Percentiles rank a stretch among this genome's conserved stretches.
Evolutionary conservation across 495 filamentous ascomycete species (phyloP).

Genomic region (Talaromyces stipitatus): DNA sequence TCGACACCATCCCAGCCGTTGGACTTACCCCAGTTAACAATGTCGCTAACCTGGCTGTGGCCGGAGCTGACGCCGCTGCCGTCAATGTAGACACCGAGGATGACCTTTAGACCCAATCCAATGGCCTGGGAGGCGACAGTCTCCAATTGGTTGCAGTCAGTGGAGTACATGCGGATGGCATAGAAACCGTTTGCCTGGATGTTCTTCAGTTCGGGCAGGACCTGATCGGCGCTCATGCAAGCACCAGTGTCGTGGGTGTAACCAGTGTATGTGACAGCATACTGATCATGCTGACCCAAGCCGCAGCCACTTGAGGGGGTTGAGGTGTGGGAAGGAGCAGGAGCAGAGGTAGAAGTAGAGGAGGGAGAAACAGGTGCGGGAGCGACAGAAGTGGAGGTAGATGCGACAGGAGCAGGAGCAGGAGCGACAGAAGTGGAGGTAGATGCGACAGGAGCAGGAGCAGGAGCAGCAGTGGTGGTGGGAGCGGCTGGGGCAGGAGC

Average conservation of each 20-base stretch:
- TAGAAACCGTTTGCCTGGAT: conserved; percentile 72
- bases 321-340: conserved; percentile 7
- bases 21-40: conserved; percentile 58
- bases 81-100: conserved; percentile 80
- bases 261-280: conserved; percentile 90
- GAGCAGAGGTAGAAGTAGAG: conserved; percentile 8
- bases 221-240: conserved; percentile 60
- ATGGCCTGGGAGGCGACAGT: conserved; percentile 60
- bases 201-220: conserved; percentile 55
- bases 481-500: conserved; percentile 10
- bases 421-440: conserved; percentile 10
- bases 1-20: conserved; percentile 59
- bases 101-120: conserved; percentile 60
- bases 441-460: conserved; percentile 12
- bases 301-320: conserved; percentile 7
- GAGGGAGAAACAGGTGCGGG: conserved; percentile 10
- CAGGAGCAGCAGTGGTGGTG: conserved; percentile 14
- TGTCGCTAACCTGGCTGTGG: conserved; percentile 60
- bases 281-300: conserved; percentile 42
- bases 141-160: conserved; percentile 77
- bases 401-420: conserved; percentile 8
- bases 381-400: conserved; percentile 9
- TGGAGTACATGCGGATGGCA: conserved; percentile 81
- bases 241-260: conserved; percentile 47
- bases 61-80: conserved; percentile 50